Base-by-base conservation (phyloP, 345 rosid genomes). In the Conringia planisiliqua region DNA sequence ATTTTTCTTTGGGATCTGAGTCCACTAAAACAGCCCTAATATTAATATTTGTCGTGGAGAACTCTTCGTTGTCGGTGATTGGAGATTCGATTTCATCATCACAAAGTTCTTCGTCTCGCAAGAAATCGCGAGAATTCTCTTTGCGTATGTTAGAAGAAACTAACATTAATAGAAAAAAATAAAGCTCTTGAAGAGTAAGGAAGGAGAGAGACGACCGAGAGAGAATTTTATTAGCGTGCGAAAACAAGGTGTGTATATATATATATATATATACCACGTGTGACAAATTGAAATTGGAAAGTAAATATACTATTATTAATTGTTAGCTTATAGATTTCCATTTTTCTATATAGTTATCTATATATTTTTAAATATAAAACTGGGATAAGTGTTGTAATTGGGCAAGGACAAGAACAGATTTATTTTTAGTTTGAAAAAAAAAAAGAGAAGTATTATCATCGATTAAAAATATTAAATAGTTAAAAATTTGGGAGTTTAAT, bases 11-110 rank as follows among this genome's bases (percentile, higher is more conserved):
- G 38, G 26, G 27, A 76, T 76, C 75, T 52, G 70, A 26, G 22
- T 70, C 80, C 40, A 76, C 80, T 22, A 76, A 2, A 54, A 76
- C 58, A 62, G 54, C 69, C 40, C 80, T 62, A 62, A 44, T 44
- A 17, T 11, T 38, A n/a, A n/a, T n/a, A n/a, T n/a, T n/a, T 2
- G 16, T 62, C 17, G 48, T 42, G 4, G 33, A 5, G 32, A 76
- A 51, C 22, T 52, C 75, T 33, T 69, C 38, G 13, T 54, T 56
- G 6, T 74, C 48, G 7, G 20, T 14, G 27, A n/a, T n/a, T n/a
- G 11, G 62, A 62, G 51, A 20, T 52, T 55, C 36, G 43, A 42
- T 24, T 54, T 20, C 66, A 26, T 13, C 52, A 27, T 57, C 60
- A 36, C 9, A 36, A 24, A 5, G 27, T 16, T 32, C 59, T 18